Conservation (phyloP, 805 yeast genomes). For the Schizosaccharomyces octosporus region DNA sequence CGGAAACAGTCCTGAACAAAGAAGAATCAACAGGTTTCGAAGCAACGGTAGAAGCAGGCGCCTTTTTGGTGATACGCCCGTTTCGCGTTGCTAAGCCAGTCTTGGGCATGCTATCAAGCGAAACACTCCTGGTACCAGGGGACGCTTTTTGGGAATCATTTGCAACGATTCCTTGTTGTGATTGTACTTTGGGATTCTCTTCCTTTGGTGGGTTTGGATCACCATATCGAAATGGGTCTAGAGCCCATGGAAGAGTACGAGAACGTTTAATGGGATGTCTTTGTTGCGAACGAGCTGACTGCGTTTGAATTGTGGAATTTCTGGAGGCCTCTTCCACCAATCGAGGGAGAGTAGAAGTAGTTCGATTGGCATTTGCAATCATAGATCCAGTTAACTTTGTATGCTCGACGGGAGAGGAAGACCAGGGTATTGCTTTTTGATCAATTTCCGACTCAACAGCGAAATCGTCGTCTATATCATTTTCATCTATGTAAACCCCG, state of each 20-base stretch:
- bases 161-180: not conserved
- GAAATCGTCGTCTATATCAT: constrained; percentile 2
- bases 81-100: not conserved
- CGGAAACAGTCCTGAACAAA: not conserved
- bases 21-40: not conserved
- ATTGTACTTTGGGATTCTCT: not conserved
- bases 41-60: not conserved
- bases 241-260: not conserved
- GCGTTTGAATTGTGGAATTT: not conserved
- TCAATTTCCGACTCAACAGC: not conserved
- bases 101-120: not conserved
- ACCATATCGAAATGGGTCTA: not conserved
- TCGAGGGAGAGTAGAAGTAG: not conserved
- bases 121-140: not conserved
- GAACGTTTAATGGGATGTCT: not conserved
- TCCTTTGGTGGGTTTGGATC: not conserved
- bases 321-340: not conserved
- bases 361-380: not conserved
- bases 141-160: not conserved
- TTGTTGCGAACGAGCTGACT: not conserved
- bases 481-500: constrained; percentile 1
- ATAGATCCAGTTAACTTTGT: not conserved
- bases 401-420: not conserved
- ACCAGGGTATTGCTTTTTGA: not conserved
- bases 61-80: not conserved